These are phyloP conservation scores for Vigna reflexopilosa DNA, from an alignment of 306 rosid genomes.

Conservation along the genomic window DNA sequence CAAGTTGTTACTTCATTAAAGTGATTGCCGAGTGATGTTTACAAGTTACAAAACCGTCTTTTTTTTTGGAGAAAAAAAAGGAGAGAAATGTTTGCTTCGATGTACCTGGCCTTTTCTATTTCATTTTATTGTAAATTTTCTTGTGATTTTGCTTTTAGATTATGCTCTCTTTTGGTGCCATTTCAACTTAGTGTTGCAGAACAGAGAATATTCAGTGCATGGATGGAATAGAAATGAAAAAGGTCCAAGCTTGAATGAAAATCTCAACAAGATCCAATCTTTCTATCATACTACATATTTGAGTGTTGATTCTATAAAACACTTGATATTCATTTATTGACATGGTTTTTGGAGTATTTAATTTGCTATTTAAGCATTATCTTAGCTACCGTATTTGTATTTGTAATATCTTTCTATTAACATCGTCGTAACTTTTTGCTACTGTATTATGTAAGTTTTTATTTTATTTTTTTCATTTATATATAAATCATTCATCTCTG, in stretches of 20 bases:
- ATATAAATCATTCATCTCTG: too few relatives aligned
- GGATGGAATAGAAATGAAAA: neutral
- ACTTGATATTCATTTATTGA: neutral
- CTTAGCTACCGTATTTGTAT: too few relatives aligned
- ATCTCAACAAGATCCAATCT: neutral
- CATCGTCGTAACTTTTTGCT: too few relatives aligned
- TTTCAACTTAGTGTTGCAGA: neutral
- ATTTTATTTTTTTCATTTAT: too few relatives aligned
- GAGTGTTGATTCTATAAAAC: neutral
- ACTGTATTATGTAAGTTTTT: too few relatives aligned
- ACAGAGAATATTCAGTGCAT: neutral
- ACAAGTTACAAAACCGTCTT: conserved; percentile 26
- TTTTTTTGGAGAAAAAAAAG: neutral
- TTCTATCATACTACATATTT: neutral
- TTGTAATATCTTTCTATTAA: too few relatives aligned
- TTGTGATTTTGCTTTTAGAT: neutral
- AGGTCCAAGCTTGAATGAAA: neutral
- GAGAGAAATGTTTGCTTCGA: conserved; percentile 30
- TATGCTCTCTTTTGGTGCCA: neutral
- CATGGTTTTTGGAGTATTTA: neutral
- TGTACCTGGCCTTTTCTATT: neutral
- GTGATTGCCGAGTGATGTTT: conserved; percentile 41
- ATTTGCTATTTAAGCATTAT: neutral
- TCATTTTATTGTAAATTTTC: neutral
- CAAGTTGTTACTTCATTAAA: conserved; percentile 42